Evolutionary conservation across 768 basidiomycete species (phyloP).

Genomic region (Dioszegia hungarica): DNA sequence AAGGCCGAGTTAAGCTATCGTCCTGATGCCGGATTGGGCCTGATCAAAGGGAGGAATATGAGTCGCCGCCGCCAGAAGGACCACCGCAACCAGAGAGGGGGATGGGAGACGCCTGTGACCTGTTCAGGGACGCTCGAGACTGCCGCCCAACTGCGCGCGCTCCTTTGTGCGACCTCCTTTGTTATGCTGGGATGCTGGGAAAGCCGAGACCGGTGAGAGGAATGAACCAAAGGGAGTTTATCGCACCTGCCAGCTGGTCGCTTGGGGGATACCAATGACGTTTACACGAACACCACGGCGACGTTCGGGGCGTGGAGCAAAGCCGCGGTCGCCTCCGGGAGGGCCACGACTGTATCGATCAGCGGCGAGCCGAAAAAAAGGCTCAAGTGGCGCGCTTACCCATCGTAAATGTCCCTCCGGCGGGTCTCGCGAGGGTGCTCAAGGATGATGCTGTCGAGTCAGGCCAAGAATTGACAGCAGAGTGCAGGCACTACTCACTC

Average conservation of each 20-base stretch:
- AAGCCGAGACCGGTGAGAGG: not conserved
- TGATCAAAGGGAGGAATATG: not conserved
- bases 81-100: no score
- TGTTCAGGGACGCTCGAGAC: no score
- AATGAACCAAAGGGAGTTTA: constrained; percentile 4
- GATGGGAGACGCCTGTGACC: no score
- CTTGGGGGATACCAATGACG: constrained; percentile 82
- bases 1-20: constrained; percentile 10
- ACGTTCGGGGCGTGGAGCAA: not conserved
- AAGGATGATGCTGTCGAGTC: constrained; percentile 70
- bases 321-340: constrained; percentile 10
- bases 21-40: not conserved
- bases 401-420: constrained; percentile 70
- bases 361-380: constrained; percentile 5
- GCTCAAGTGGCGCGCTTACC: constrained; percentile 31
- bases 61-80: not conserved
- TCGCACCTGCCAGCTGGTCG: constrained; percentile 99
- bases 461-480: not conserved
- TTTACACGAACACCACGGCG: constrained; percentile 58
- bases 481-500: constrained; percentile 54
- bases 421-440: constrained; percentile 88
- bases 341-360: constrained; percentile 19
- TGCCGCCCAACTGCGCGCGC: no score
- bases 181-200: no score
- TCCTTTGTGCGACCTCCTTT: no score